Conservation (phyloP, 2,329 filamentous ascomycete species). For the Ophiocordyceps camponoti-rufipedis region DNA sequence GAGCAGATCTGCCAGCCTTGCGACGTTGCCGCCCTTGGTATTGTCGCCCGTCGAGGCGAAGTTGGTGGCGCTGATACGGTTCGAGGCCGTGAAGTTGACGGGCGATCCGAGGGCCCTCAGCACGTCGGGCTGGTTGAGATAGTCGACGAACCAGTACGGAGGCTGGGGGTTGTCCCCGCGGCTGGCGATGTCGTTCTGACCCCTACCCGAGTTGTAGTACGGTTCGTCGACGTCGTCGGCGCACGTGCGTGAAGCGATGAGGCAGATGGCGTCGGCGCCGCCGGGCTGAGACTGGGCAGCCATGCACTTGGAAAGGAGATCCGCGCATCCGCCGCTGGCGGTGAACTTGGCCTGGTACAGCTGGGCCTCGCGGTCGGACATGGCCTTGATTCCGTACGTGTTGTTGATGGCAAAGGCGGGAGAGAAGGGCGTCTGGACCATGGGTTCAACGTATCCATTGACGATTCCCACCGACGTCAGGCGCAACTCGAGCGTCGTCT, state of each 20-base stretch:
- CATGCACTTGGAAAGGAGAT: slow-evolving; percentile 34
- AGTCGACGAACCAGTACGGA: slow-evolving; percentile 39
- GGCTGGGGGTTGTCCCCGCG: slow-evolving; percentile 41
- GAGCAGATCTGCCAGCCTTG: slow-evolving; percentile 40
- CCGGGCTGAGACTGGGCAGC: slow-evolving; percentile 23
- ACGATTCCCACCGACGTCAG: slow-evolving; percentile 49
- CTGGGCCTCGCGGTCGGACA: slow-evolving; percentile 31
- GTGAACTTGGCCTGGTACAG: slow-evolving; percentile 20
- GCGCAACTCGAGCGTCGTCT: slow-evolving; percentile 37
- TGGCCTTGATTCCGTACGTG: slow-evolving; percentile 42
- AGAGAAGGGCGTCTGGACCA: slow-evolving; percentile 39
- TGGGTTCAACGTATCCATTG: slow-evolving; percentile 51
- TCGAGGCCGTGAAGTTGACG: slow-evolving; percentile 37
- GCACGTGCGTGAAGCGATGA: slow-evolving; percentile 20
- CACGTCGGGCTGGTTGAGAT: slow-evolving; percentile 41
- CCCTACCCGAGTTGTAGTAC: slow-evolving; percentile 37
- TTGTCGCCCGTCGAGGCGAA: slow-evolving; percentile 39
- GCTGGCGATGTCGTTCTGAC: slow-evolving; percentile 43
- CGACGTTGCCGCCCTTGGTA: slow-evolving; percentile 41
- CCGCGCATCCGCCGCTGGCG: slow-evolving; percentile 28
- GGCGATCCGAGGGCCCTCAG: slow-evolving; percentile 43
- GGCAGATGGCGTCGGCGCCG: slow-evolving; percentile 29
- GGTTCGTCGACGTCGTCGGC: slow-evolving; percentile 32
- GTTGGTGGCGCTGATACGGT: slow-evolving; percentile 23
- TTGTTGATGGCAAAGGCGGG: slow-evolving; percentile 42